A percentile compares a stretch with the other conserved stretches of the same genome.
phyloP scores from a whole-genome alignment of 2,329 filamentous ascomycete species.

The Fusarium sp. region DNA sequence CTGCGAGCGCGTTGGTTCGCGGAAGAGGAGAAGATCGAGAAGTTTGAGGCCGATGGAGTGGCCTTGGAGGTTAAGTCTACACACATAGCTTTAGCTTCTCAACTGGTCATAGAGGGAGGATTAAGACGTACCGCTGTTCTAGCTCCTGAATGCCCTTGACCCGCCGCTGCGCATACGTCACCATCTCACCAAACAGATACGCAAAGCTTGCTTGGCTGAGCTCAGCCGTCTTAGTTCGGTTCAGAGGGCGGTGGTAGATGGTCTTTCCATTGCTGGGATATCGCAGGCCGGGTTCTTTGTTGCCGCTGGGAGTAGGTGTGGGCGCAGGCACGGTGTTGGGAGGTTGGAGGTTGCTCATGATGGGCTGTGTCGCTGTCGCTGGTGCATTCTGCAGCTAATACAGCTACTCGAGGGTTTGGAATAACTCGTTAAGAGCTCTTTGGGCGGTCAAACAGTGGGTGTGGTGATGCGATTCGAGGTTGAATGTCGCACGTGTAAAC shows the following conservation, averaged over 20 bases:
- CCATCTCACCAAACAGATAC: conserved; percentile 97
- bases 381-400: conserved; percentile 39
- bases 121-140: conserved; percentile 79
- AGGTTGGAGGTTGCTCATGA: conserved; percentile 68
- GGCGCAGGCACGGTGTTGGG: conserved; percentile 57
- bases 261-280: conserved; percentile 95
- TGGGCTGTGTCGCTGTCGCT: conserved; percentile 34
- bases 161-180: conserved; percentile 90
- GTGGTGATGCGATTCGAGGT: conserved; percentile 8
- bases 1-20: conserved; percentile 78
- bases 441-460: background rate
- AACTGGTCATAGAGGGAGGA: background rate
- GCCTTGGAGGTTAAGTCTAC: conserved; percentile 88
- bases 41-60: conserved; percentile 95
- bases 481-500: conserved; percentile 42
- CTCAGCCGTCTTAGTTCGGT: conserved; percentile 89
- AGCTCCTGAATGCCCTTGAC: conserved; percentile 95
- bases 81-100: background rate
- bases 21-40: conserved; percentile 93
- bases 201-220: conserved; percentile 95
- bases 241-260: conserved; percentile 96
- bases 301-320: conserved; percentile 49
- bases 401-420: background rate
- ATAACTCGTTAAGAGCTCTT: background rate
- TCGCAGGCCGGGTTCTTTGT: conserved; percentile 76